These are phyloP conservation scores for Hermanozyma aechmeae DNA, from an alignment of 805 yeast genomes.

Conservation along the genomic window DNA sequence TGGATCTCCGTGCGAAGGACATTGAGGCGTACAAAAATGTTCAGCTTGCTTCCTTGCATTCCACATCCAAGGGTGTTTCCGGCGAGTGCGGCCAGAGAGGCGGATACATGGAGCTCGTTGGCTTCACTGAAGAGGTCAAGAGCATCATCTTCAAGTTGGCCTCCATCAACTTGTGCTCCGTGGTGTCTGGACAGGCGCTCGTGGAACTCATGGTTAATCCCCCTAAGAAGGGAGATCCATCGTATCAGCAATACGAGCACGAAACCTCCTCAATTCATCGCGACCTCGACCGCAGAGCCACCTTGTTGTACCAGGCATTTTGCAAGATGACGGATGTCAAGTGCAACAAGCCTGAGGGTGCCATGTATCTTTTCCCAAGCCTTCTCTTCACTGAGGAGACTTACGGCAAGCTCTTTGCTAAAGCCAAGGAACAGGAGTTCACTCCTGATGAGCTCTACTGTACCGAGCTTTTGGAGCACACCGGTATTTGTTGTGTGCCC, in stretches of 20 bases:
- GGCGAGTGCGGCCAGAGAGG: constrained; percentile 99
- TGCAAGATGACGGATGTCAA: constrained; percentile 67
- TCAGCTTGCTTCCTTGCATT: constrained; percentile 87
- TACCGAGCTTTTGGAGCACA: constrained; percentile 65
- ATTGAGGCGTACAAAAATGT: constrained; percentile 57
- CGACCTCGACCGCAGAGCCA: constrained; percentile 57
- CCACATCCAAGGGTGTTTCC: constrained; percentile 95
- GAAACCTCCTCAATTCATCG: constrained; percentile 59
- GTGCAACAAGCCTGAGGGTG: constrained; percentile 91
- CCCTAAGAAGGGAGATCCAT: constrained; percentile 68
- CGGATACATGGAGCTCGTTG: constrained; percentile 92
- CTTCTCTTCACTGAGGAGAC: constrained; percentile 42
- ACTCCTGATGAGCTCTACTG: constrained; percentile 87
- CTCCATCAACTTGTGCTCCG: constrained; percentile 87
- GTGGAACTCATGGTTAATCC: constrained; percentile 93
- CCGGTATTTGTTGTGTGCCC: constrained; percentile 97
- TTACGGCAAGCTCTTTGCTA: constrained; percentile 46
- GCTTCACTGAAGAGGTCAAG: constrained; percentile 62
- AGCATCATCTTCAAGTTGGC: constrained; percentile 77
- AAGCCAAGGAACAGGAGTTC: constrained; percentile 47
- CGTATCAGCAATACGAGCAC: constrained; percentile 53
- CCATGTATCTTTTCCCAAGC: constrained; percentile 93
- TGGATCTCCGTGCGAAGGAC: constrained; percentile 46
- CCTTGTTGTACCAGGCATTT: constrained; percentile 60
- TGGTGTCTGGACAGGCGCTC: constrained; percentile 88